phyloP scores from a whole-genome alignment of 306 rosid species.

The Senna siamea region DNA sequence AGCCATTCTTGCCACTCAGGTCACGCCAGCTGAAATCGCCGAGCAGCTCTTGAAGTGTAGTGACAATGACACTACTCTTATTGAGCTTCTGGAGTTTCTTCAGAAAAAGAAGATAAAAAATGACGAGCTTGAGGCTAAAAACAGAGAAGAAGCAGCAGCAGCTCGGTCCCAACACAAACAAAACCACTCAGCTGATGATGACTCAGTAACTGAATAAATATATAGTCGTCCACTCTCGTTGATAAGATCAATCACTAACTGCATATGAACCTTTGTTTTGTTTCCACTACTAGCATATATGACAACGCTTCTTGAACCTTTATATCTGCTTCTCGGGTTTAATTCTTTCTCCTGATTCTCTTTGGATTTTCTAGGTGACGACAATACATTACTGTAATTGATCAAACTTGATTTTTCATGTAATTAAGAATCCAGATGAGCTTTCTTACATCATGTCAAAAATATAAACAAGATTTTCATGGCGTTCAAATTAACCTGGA shows the following conservation, averaged over 20 bases:
- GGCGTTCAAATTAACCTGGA: no score
- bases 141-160: background rate
- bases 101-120: background rate
- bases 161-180: background rate
- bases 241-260: no score
- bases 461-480: no score
- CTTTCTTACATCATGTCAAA: background rate
- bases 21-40: constrained; percentile 55
- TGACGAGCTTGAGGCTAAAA: background rate
- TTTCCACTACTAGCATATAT: background rate
- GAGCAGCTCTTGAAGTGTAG: constrained; percentile 47
- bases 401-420: background rate
- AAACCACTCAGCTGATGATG: no score
- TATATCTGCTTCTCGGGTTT: no score
- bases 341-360: background rate
- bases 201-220: no score
- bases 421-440: background rate
- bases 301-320: no score
- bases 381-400: no score
- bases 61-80: constrained; percentile 17
- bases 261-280: background rate
- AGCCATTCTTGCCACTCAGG: constrained; percentile 30
- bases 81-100: background rate
- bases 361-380: background rate
- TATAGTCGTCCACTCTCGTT: no score